Base-by-base conservation (phyloP, 1,139 yeast genomes). In the Kurtzmaniella quercitrusa region DNA sequence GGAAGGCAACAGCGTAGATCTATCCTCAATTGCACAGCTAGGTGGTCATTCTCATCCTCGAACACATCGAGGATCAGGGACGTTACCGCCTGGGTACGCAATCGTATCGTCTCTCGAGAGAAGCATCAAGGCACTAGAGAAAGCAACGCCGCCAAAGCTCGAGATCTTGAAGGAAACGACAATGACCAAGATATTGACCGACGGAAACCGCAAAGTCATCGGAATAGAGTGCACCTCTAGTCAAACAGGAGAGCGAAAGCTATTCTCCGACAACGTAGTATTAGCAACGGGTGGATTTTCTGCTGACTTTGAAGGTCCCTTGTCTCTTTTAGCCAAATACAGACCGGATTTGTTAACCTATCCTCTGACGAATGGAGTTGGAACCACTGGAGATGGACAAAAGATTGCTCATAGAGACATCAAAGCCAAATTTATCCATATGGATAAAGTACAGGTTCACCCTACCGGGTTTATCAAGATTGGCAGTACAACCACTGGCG, bases 231-330 rank as follows among this genome's bases (percentile, higher is more conserved):
- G 56, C 41, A 37, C 25, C 3, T 41, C 44, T 6, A 46, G 42
- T 36, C 1, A 19, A 45, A 5, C 44, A 48, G 31, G 10, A 7
- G 31, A 27, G 14, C 31, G 10, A n/a, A 10, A 31, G 21, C 34
- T 58, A 10, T 44, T 37, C 12, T 50, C 54, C n/a, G 45, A 50
- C 14, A 52, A 58, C 43, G 54, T 68, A 3, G 59, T 68, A 1
- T 52, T 68, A 38, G 72, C 73, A 8, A 68, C 73, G 3, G 74
- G 74, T 11, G 74, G 74, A 2, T 66, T 46, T 50, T 60, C 69
- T 10, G 73, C 70, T 2, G 72, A 67, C 51, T 52, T 58, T 8
- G 31, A 52, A 5, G 41, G 39, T 3, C 56, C 62, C 2, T 15
- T 18, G 6, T 47, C 56, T 12, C 53, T 67, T 17, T 46, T 68